phyloP scores from a whole-genome alignment of 2,329 filamentous ascomycete species.

The Hypoxylon sp. region DNA sequence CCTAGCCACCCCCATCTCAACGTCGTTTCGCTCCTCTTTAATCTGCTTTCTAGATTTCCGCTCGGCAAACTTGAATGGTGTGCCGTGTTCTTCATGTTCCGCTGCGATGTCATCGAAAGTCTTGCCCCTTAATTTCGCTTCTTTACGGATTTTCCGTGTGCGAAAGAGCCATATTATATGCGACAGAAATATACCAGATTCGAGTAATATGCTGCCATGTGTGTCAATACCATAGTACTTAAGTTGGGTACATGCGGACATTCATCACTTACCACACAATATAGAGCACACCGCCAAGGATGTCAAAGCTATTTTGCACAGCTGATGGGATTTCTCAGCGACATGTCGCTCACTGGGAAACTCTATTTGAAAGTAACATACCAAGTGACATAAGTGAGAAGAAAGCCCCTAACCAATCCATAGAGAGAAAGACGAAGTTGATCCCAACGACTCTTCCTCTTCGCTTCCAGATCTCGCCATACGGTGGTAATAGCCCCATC shows the following conservation, averaged over 20 bases:
- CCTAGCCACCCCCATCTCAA: slow-evolving; percentile 28
- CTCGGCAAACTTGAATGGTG: slow-evolving; percentile 55
- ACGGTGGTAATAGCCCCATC: slow-evolving; percentile 68
- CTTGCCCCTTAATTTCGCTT: slow-evolving; percentile 63
- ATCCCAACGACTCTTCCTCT: slow-evolving; percentile 71
- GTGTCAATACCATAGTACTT: slow-evolving; percentile 15
- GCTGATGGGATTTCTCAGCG: slow-evolving; percentile 53
- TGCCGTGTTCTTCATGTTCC: slow-evolving; percentile 51
- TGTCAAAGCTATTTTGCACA: slow-evolving; percentile 70
- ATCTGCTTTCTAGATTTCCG: slow-evolving; percentile 34
- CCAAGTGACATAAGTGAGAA: slow-evolving; percentile 73
- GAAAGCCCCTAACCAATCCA: slow-evolving; percentile 71
- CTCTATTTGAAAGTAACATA: slow-evolving; percentile 47
- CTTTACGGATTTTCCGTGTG: slow-evolving; percentile 63
- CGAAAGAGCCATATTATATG: slow-evolving; percentile 70
- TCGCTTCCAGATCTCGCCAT: slow-evolving; percentile 71
- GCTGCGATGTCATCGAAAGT: slow-evolving; percentile 66
- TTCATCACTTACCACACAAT: slow-evolving; percentile 66
- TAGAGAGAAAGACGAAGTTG: slow-evolving; percentile 67
- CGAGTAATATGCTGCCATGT: slow-evolving; percentile 62
- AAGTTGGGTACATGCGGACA: neutral
- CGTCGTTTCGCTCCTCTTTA: slow-evolving; percentile 18
- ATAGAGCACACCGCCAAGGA: slow-evolving; percentile 70
- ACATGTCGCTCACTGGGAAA: too few relatives aligned
- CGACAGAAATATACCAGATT: slow-evolving; percentile 69